Percentiles rank a stretch among this genome's conserved stretches.
Conservation (phyloP, 768 basidiomycete genomes). For the Pilatotrama ljubarskyi region DNA sequence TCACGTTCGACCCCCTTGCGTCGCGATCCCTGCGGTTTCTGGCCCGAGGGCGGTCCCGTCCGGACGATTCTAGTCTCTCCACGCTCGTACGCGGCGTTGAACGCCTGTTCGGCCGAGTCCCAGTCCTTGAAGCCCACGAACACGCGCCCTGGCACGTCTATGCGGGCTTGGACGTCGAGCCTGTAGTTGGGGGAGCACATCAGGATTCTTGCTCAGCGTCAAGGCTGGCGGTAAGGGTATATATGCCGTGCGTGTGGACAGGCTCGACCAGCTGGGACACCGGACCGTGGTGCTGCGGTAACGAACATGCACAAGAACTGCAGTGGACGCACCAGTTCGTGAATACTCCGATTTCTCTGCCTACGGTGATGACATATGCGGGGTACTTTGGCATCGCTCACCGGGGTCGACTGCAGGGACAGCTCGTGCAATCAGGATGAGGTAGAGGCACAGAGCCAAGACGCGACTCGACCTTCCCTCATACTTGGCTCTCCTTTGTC, state of each 20-base stretch:
- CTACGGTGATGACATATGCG: conserved; percentile 27
- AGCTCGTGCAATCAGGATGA: background rate
- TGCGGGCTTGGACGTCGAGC: conserved; percentile 1
- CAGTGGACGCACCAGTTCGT: conserved; percentile 23
- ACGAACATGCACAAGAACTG: background rate
- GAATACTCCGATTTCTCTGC: conserved; percentile 27
- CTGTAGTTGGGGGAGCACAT: conserved; percentile 2
- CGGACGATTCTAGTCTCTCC: background rate
- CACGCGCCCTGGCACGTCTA: background rate
- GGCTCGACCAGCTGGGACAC: too few species aligned
- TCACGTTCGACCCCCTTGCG: background rate
- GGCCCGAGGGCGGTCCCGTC: background rate
- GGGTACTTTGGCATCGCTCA: conserved; percentile 8
- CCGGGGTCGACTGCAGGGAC: background rate
- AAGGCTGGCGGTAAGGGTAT: background rate
- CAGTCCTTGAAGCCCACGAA: conserved; percentile 12
- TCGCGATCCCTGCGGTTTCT: background rate
- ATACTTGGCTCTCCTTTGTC: background rate
- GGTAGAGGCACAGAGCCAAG: background rate
- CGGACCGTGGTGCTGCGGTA: conserved; percentile 12
- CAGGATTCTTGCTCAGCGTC: background rate
- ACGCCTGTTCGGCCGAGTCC: conserved; percentile 6
- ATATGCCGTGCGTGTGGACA: background rate
- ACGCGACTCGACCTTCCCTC: background rate
- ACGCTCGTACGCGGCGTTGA: background rate